These are phyloP conservation scores for Pseudozyma tsukubaensis DNA, from an alignment of 1,284 basidiomycete genomes.

Conservation along the genomic window DNA sequence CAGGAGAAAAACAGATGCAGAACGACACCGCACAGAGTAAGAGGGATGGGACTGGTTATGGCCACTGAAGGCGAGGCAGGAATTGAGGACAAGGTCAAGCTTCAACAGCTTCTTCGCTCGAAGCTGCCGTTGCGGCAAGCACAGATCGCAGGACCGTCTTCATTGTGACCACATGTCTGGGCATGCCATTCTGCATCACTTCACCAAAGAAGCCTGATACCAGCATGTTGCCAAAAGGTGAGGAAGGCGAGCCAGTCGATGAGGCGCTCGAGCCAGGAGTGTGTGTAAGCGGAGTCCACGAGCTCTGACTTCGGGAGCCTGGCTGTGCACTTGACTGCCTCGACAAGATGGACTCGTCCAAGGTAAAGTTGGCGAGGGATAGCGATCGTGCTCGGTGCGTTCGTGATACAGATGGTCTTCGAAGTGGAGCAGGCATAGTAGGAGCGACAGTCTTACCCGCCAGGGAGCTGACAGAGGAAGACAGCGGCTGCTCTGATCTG, in stretches of 20 bases:
- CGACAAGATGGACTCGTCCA: slow-evolving; percentile 17
- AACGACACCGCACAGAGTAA: neutral
- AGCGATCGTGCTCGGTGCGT: slow-evolving; percentile 40
- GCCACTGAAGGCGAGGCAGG: too few relatives aligned
- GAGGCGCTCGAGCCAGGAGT: slow-evolving; percentile 35
- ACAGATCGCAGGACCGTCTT: slow-evolving; percentile 35
- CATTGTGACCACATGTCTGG: slow-evolving; percentile 34
- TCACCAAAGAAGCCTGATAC: slow-evolving; percentile 49
- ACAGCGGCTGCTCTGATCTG: slow-evolving; percentile 20
- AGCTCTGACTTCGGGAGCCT: slow-evolving; percentile 20
- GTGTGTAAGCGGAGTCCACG: slow-evolving; percentile 26
- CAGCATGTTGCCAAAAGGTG: slow-evolving; percentile 40
- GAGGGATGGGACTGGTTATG: neutral
- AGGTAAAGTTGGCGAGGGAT: slow-evolving; percentile 31
- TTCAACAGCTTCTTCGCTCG: slow-evolving; percentile 18
- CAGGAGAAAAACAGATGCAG: neutral
- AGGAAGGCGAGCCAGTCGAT: slow-evolving; percentile 37
- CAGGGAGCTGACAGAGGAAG: slow-evolving; percentile 28
- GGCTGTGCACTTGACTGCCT: slow-evolving; percentile 25
- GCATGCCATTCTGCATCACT: slow-evolving; percentile 41
- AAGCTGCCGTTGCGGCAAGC: slow-evolving; percentile 22
- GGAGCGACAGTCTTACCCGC: slow-evolving; percentile 7
- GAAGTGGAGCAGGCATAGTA: slow-evolving; percentile 19
- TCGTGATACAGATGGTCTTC: slow-evolving; percentile 23
- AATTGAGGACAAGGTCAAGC: slow-evolving; percentile 14